Percentiles rank a stretch among this genome's conserved stretches.
Conservation (phyloP, 1,284 basidiomycete genomes). For the Rhodotorula sp. region DNA sequence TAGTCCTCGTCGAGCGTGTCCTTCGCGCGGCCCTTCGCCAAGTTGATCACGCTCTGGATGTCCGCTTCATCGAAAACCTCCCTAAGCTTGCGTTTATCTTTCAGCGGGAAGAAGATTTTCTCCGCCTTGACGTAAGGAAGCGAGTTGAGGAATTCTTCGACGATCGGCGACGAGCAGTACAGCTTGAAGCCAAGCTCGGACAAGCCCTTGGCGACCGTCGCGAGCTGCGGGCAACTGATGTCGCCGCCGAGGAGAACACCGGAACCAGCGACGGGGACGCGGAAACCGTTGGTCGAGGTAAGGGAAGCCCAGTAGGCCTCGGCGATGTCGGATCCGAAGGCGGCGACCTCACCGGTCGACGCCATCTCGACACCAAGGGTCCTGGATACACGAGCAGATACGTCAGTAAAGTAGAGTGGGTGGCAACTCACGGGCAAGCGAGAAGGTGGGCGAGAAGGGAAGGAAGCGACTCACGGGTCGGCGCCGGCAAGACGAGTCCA, state of each 20-base stretch:
- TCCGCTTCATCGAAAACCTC: slow-evolving; percentile 67
- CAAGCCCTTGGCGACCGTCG: slow-evolving; percentile 70
- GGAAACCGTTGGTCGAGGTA: slow-evolving; percentile 86
- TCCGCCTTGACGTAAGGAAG: slow-evolving; percentile 78
- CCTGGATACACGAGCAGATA: background rate
- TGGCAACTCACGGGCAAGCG: too few relatives aligned
- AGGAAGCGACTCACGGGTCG: slow-evolving; percentile 85
- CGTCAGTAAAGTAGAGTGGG: background rate
- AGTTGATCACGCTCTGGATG: slow-evolving; percentile 92
- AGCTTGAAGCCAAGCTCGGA: slow-evolving; percentile 84
- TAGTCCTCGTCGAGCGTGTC: slow-evolving; percentile 91
- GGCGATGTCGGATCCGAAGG: slow-evolving; percentile 88
- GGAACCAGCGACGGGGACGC: slow-evolving; percentile 72
- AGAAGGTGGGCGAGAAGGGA: background rate
- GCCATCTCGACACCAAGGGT: slow-evolving; percentile 72
- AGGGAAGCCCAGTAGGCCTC: slow-evolving; percentile 92
- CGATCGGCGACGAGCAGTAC: slow-evolving; percentile 75
- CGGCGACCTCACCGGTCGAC: slow-evolving; percentile 96
- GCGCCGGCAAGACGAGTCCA: slow-evolving; percentile 93
- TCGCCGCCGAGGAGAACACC: slow-evolving; percentile 86
- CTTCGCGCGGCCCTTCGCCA: slow-evolving; percentile 75
- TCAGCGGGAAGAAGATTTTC: slow-evolving; percentile 92
- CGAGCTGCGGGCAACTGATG: slow-evolving; percentile 75
- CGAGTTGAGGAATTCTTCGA: slow-evolving; percentile 80
- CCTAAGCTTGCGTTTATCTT: slow-evolving; percentile 92